Base-by-base conservation (phyloP, 805 yeast species). In the Lachancea cidri region DNA sequence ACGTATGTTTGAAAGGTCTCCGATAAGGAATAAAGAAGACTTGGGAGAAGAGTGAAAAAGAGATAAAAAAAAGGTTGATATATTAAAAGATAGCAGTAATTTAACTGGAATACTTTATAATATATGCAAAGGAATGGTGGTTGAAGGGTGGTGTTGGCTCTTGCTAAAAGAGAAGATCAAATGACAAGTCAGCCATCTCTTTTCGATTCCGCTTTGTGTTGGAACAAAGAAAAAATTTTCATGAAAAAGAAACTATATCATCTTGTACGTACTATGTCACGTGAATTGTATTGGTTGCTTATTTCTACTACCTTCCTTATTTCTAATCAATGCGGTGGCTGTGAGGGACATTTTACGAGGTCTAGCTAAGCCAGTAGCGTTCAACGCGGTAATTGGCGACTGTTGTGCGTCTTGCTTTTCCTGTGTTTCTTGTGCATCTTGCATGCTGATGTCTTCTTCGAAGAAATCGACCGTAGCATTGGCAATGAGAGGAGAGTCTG, bases 281-380 rank as follows among this genome's bases (percentile, higher is more conserved):
- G 27, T 22, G 27, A 11, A 22, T 7, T 7, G 27, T 7, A 22
- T 22, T 22, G 27, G 11, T 22, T 22, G 27, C 11, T 22, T 22
- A 11, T 11, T 22, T 7, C 11, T 22, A 7, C 11, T 22, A 11
- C 11, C 11, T 11, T 22, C 27, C 25, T 30, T 39, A 11, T 35
- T 35, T 24, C 39, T 31, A 4, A 35, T 22, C 20, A 44, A 24
- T 16, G 41, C 39, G 13, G 47, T 44, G 4, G 44, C 33, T 13
- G 47, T 44, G 16, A 44, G 33, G 3, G 47, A 44, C 35, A 44
- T 25, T 22, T 44, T 44, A 27, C 44, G 47, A 8, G 19, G 33
- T 15, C 27, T 33, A 11, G 33, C n/a, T 16, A 11, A 22, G 29
- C 27, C 27, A 11, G 27, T 11, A 7, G 27, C 27, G 27, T 7